Evolutionary conservation across 1,139 yeast species (phyloP), one percentile per base, ranked within the genome.

Genomic region (Sugiyamaella grinbergsii): DNA sequence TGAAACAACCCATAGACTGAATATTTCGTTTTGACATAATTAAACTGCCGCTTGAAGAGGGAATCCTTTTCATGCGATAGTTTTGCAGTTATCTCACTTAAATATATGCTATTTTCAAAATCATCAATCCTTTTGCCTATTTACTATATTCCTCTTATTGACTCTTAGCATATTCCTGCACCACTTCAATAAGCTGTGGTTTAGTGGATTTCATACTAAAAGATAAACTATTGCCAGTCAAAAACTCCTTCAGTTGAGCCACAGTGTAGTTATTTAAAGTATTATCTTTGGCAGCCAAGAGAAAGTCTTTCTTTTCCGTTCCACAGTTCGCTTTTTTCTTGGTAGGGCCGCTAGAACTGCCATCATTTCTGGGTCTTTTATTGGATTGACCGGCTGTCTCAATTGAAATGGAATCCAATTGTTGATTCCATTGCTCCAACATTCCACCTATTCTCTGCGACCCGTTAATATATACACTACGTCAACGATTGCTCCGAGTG

Each of bases 361-460:
- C 16, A 19, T 11, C n/a, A 24, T 37, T 24, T 43, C 50, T 16
- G 24, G 19, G 3, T 7, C 45, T 39, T 49, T 51, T 46, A 42
- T 46, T 20, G 34, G 5, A 18, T 13, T 36, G 34, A 11, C 24
- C 33, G n/a, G 11, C 34, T 22, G 24, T n/a, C 33, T 34, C n/a
- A 5, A 28, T 22, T n/a, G 23, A 28, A 7, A 28, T 8, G 4
- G 28, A 28, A 38, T 42, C 50, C 3, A 52, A 38, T 19, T 38
- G 33, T 16, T 42, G 36, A 41, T 59, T 56, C 54, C 57, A 57
- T 3, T 48, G 45, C n/a, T 36, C 39, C 13, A 62, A 53, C 11
- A 31, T n/a, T 1, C 42, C 46, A 1, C 67, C 64, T 2, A 55
- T 59, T 22, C 56, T 49, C 48, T 43, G 34, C 20, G 24, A 15